phyloP scores from a whole-genome alignment of 164 flowering plant genomes.

The Stephania japonica region DNA sequence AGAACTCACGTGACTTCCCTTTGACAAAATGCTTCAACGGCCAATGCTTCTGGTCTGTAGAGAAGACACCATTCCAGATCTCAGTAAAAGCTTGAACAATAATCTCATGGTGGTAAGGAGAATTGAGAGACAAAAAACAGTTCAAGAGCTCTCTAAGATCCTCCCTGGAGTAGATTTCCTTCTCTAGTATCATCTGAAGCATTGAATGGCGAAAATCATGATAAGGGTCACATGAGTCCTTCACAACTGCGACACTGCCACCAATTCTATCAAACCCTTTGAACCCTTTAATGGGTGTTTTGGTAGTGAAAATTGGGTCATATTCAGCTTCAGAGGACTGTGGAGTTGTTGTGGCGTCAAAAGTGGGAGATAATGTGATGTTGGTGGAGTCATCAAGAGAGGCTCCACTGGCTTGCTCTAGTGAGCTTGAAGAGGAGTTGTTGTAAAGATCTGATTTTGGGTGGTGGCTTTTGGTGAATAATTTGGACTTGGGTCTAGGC shows the following conservation, averaged over 20 bases:
- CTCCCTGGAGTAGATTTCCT: slow-evolving; percentile 41
- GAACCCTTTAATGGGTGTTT: slow-evolving; percentile 3
- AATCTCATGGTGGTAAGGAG: slow-evolving; percentile 47
- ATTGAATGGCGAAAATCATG: slow-evolving; percentile 60
- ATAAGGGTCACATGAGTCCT: slow-evolving; percentile 63
- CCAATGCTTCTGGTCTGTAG: not conserved
- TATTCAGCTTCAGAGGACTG: slow-evolving; percentile 18
- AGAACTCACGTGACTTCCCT: slow-evolving; percentile 1
- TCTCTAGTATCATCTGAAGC: slow-evolving; percentile 71
- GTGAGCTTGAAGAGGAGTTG: slow-evolving; percentile 16
- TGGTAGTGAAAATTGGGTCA: slow-evolving; percentile 7
- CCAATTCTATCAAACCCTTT: slow-evolving; percentile 24
- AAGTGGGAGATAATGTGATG: slow-evolving; percentile 17
- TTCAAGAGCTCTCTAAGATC: slow-evolving; percentile 53
- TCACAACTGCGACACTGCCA: slow-evolving; percentile 56
- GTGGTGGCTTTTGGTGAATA: slow-evolving; percentile 7
- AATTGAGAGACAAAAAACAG: slow-evolving; percentile 56
- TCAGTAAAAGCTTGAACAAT: slow-evolving; percentile 52
- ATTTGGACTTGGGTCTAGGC: slow-evolving; percentile 34
- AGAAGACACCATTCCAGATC: slow-evolving; percentile 50
- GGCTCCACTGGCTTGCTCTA: not conserved
- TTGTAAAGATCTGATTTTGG: slow-evolving; percentile 6
- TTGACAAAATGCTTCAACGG: not conserved
- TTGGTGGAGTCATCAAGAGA: slow-evolving; percentile 17
- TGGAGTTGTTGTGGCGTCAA: slow-evolving; percentile 7